Conservation (phyloP, 495 filamentous ascomycete genomes). For the Penicillium parvum region DNA sequence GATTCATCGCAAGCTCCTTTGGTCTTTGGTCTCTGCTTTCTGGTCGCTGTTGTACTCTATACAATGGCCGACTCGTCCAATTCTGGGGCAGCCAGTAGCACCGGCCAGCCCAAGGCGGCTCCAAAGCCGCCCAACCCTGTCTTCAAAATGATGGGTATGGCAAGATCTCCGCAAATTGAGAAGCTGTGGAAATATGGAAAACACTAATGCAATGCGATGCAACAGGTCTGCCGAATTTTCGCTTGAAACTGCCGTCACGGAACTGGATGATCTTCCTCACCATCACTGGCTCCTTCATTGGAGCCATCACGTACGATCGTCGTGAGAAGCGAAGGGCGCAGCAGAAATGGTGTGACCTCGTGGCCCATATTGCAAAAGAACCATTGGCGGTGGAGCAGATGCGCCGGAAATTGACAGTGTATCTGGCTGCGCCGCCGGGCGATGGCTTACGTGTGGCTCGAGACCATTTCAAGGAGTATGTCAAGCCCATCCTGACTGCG, state of each 20-base stretch:
- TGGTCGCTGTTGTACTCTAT: background rate
- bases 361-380: conserved; percentile 81
- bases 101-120: conserved; percentile 33
- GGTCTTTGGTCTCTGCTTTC: too few species aligned
- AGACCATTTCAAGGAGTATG: conserved; percentile 92
- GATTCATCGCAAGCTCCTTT: conserved; percentile 2
- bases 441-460: conserved; percentile 77
- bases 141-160: conserved; percentile 66
- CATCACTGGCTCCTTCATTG: conserved; percentile 70
- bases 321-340: conserved; percentile 78
- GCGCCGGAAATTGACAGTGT: conserved; percentile 82
- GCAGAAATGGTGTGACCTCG: conserved; percentile 78
- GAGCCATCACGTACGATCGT: conserved; percentile 82
- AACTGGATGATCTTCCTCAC: conserved; percentile 97
- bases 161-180: conserved; percentile 1
- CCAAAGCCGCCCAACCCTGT: conserved; percentile 59
- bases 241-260: conserved; percentile 83
- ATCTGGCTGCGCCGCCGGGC: conserved; percentile 77
- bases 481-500: conserved; percentile 88
- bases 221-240: conserved; percentile 67
- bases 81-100: conserved; percentile 26
- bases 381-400: conserved; percentile 64
- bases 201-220: conserved; percentile 9
- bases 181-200: background rate
- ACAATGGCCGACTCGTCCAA: conserved; percentile 38